Evolutionary conservation across 495 filamentous ascomycete species (phyloP), one percentile per base, ranked within the genome.

Genomic region (Pseudomonodictys pantanalensis): DNA sequence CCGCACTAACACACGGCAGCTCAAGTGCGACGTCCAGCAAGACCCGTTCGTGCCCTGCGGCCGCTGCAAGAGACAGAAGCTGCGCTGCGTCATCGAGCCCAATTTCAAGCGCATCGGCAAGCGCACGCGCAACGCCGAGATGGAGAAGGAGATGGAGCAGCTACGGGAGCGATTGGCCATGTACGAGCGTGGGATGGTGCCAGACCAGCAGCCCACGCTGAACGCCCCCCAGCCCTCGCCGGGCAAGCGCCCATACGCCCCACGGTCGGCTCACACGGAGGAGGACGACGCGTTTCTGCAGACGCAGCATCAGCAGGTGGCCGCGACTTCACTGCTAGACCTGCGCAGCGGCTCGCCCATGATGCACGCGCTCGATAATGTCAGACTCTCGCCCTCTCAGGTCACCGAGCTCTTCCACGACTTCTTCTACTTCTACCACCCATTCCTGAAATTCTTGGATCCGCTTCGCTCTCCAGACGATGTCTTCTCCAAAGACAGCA

Each of bases 51-150:
- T 81, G 46, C 79, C 83, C 60, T 97, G 92, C 73, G 86, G 84
- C 26, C 80, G 92, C 62, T 97, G 92, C 76, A 86, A 82, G 68
- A 90, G 90, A 65, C 80, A 95, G 56, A 88, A 86, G 67, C 87
- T 96, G 56, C 82, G 85, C 23, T 97, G 92, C 79, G 90, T 90
- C 67, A 95, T 97, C 70, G 90, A 95, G 71, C 88, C 87, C 59
- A 91, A 92, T 68, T 97, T 97, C 76, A 95, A 93, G 75, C 87
- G 92, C 48, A 79, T 95, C 30, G 91, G 90, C 50, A 97, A 97
- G 78, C 84, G 92, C 46, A 89, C 84, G 57, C 88, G 88, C 66
- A 90, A 95, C 73, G 89, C 89, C 44, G 91, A 95, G 72, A 95
- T 95, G 90, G 91, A 93, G 68, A 80, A 83, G 23, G 77, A 81